phyloP scores from a whole-genome alignment of 2,329 filamentous ascomycete species.

The Sporothrix protearum region DNA sequence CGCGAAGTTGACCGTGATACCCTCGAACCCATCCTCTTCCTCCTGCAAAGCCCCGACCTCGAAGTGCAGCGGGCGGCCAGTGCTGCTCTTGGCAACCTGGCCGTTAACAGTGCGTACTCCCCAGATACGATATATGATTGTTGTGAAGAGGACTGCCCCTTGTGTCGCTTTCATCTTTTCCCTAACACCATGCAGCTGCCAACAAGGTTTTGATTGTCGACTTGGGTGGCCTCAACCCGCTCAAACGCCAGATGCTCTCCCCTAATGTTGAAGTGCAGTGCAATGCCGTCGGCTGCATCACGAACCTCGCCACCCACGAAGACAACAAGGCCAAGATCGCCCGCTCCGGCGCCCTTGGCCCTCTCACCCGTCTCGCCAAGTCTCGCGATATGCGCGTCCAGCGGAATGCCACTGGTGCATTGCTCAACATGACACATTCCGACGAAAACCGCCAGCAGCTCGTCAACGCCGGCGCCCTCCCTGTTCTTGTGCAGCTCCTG shows the following conservation, averaged over 20 bases:
- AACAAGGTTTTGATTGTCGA: slow-evolving; percentile 97
- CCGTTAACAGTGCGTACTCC: slow-evolving; percentile 78
- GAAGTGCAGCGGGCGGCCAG: slow-evolving; percentile 96
- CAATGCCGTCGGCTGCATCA: slow-evolving; percentile 98
- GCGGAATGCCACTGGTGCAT: slow-evolving; percentile 89
- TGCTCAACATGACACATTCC: slow-evolving; percentile 99
- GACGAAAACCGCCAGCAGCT: slow-evolving; percentile 98
- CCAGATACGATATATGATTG: not conserved
- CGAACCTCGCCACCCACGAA: slow-evolving; percentile 95
- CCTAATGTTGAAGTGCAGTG: slow-evolving; percentile 98
- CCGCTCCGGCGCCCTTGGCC: slow-evolving; percentile 84
- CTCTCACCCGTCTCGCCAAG: slow-evolving; percentile 86
- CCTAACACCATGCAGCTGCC: slow-evolving; percentile 59
- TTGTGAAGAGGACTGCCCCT: too few relatives aligned
- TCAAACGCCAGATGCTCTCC: slow-evolving; percentile 98
- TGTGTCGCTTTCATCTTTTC: too few relatives aligned
- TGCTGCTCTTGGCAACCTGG: slow-evolving; percentile 90
- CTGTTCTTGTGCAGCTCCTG: slow-evolving; percentile 90
- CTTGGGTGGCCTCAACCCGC: slow-evolving; percentile 80
- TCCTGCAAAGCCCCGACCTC: slow-evolving; percentile 91
- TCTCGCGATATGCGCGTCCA: slow-evolving; percentile 99
- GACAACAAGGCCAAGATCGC: slow-evolving; percentile 99
- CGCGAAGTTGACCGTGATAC: slow-evolving; percentile 93
- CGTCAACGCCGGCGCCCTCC: slow-evolving; percentile 95
- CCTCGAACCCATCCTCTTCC: slow-evolving; percentile 89